Base-by-base conservation (phyloP, 768 basidiomycete genomes). In the Gloeostereum incarnatum region DNA sequence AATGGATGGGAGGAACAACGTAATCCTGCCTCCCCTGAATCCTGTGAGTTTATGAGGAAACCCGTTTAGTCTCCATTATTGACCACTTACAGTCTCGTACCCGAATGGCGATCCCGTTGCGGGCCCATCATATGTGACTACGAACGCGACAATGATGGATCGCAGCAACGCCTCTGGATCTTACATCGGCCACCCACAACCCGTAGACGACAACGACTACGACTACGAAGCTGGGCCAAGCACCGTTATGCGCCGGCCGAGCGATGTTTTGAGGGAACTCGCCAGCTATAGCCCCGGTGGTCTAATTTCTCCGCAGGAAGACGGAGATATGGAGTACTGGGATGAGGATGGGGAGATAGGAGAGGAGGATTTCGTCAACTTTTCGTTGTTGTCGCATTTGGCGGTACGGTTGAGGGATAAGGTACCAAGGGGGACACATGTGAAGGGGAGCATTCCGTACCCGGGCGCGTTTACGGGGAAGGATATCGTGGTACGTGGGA, bases 381-480 rank as follows among this genome's bases (percentile, higher is more conserved):
- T 88, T 37, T 78, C 88, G 11, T 63, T 96, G 31, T 66, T 98
- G 40, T 84, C 81, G 22, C 84, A 99, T 54, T 74, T 96, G 33
- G 92, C 91, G 1, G 81, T 93, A 24, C 81, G 87, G 53, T 60
- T 98, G 40, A 73, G 84, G 39, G 93, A 98, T 60, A 85, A 88
- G 53, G 88, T 98, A 2, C 88, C 86, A 3, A 71, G 87, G 39
- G 81, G 78, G 5, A 78, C 74, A 5, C 93, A 96, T 49, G 84
- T 89, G 44, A 96, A 97, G 62, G 90, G 89, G 5, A 86, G 90
- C 39, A 87, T 97, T 29, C 84, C 87, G 2, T 94, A 94, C 55
- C 85, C 82, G 4, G 68, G 78, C 3, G 84, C 88, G 16, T 97
- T 98, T 49, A 97, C 94, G 2, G 94, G 94, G 5, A 88, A 87